These are phyloP conservation scores for Xylariaceae sp. DNA, from an alignment of 2,329 filamentous ascomycete genomes.

Conservation along the genomic window DNA sequence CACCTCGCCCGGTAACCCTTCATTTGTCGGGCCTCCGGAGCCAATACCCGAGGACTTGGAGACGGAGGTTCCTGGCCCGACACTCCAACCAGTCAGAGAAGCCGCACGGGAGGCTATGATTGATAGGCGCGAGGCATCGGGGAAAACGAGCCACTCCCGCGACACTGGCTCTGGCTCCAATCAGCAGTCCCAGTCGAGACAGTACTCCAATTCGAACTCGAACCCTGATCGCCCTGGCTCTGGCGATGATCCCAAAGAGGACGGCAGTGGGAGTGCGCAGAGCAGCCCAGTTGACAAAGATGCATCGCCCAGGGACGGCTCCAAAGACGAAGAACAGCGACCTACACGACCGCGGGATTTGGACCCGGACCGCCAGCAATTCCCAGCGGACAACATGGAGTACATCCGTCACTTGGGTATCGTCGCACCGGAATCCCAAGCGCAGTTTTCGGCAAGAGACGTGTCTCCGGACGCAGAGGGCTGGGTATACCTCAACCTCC, in stretches of 20 bases:
- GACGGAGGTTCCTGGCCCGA: conserved; percentile 20
- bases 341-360: conserved; percentile 72
- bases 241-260: conserved; percentile 31
- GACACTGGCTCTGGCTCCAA: conserved; percentile 42
- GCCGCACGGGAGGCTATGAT: conserved; percentile 46
- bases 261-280: conserved; percentile 12
- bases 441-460: conserved; percentile 39
- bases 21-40: conserved; percentile 24
- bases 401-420: conserved; percentile 73
- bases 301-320: conserved; percentile 35
- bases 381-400: conserved; percentile 71
- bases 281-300: conserved; percentile 19
- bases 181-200: conserved; percentile 34
- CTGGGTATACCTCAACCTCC: conserved; percentile 77
- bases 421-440: conserved; percentile 50
- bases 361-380: conserved; percentile 70
- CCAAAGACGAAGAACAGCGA: conserved; percentile 58
- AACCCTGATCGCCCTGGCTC: conserved; percentile 43
- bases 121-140: conserved; percentile 27
- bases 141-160: conserved; percentile 38
- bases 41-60: conserved; percentile 27
- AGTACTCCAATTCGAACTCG: conserved; percentile 37
- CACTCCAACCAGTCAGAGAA: conserved; percentile 24
- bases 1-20: conserved; percentile 32
- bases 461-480: conserved; percentile 61